These are phyloP conservation scores for Eimeria maxima DNA, from an alignment of 169 alveolate species.

Conservation along the genomic window DNA sequence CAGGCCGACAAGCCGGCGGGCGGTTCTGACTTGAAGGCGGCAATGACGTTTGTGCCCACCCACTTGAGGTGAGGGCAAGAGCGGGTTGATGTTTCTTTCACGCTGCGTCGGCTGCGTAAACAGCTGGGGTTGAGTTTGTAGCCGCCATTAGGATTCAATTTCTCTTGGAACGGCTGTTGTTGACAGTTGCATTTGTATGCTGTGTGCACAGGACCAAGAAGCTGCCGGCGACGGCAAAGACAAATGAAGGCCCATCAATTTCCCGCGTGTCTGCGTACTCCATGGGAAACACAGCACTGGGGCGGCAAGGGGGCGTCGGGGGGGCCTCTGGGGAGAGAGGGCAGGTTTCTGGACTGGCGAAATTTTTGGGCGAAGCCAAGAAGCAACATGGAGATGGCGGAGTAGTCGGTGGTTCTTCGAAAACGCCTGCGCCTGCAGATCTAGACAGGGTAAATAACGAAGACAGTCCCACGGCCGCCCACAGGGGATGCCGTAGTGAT, in stretches of 20 bases:
- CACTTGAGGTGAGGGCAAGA: constrained; percentile 27
- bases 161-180: background rate
- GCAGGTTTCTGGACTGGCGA: constrained; percentile 7
- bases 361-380: constrained; percentile 45
- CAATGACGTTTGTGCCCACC: constrained; percentile 57
- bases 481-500: background rate
- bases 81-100: background rate
- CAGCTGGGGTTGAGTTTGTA: constrained; percentile 15
- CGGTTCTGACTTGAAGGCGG: constrained; percentile 46
- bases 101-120: background rate
- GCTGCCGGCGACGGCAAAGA: constrained; percentile 59
- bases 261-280: constrained; percentile 73
- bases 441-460: constrained; percentile 20
- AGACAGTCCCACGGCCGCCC: background rate
- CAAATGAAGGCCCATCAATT: constrained; percentile 44
- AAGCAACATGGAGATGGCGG: constrained; percentile 35
- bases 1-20: background rate
- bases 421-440: constrained; percentile 44
- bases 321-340: background rate
- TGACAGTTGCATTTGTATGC: background rate
- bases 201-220: constrained; percentile 51
- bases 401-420: background rate
- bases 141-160: background rate
- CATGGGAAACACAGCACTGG: constrained; percentile 49
- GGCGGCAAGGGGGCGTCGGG: constrained; percentile 51